phyloP scores from a whole-genome alignment of 2,329 filamentous ascomycete genomes.

The Cercospora berteroae region DNA sequence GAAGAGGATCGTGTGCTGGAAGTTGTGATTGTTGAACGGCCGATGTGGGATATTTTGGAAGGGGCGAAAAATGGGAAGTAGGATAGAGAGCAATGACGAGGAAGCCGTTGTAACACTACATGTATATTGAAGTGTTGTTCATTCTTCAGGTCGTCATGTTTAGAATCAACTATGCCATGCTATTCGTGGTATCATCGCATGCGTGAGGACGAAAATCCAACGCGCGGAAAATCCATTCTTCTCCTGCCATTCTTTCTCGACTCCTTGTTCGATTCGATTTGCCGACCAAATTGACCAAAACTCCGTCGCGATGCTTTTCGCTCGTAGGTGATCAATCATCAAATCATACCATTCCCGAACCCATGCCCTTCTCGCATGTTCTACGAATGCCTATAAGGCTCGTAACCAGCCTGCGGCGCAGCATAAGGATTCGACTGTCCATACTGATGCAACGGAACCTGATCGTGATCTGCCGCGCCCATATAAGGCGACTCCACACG shows the following conservation, averaged over 20 bases:
- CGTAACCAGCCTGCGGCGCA: conserved; percentile 46
- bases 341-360: not conserved
- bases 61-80: conserved; percentile 6
- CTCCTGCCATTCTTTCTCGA: not conserved
- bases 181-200: conserved; percentile 1
- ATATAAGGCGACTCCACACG: conserved; percentile 48
- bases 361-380: not conserved
- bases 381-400: conserved; percentile 42
- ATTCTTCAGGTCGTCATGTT: not conserved
- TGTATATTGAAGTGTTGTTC: not conserved
- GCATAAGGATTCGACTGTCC: conserved; percentile 25
- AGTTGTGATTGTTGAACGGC: conserved; percentile 84
- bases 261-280: not conserved
- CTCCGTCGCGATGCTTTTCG: conserved; percentile 20
- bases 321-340: not conserved
- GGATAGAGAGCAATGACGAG: not conserved
- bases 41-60: conserved; percentile 46
- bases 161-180: not conserved
- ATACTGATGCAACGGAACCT: conserved; percentile 32
- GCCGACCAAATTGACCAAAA: conserved; percentile 4
- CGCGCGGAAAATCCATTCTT: not conserved
- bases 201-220: not conserved
- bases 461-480: conserved; percentile 33
- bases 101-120: not conserved
- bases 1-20: conserved; percentile 56